phyloP scores from a whole-genome alignment of 2,329 filamentous ascomycete genomes.

The Penicillium brevicompactum region DNA sequence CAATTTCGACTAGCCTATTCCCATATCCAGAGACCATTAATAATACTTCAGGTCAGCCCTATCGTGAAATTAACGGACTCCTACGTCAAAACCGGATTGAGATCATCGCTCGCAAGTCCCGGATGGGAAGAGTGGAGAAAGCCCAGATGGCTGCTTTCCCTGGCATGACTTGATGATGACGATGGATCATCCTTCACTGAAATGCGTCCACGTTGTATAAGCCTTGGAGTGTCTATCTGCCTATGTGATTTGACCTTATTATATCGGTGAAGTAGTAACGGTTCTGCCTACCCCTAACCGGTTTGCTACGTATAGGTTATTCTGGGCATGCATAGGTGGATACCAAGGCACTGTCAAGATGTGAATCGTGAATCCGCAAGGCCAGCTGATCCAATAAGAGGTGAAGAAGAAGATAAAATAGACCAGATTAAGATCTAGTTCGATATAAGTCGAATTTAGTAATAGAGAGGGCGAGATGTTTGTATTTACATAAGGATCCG shows the following conservation, averaged over 20 bases:
- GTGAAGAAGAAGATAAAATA: background rate
- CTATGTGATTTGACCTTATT: background rate
- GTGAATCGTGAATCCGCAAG: background rate
- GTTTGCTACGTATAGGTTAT: background rate
- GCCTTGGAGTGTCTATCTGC: no score
- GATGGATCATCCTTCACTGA: background rate
- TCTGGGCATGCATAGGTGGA: background rate
- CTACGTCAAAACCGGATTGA: background rate
- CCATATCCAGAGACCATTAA: no score
- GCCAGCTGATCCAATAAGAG: background rate
- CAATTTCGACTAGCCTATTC: no score
- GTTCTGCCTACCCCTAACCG: background rate
- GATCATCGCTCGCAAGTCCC: background rate
- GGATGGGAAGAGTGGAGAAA: background rate
- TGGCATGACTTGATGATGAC: background rate
- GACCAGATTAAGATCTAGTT: background rate
- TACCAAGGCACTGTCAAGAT: background rate
- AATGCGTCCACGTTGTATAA: background rate
- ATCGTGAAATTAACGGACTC: background rate
- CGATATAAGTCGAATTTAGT: background rate
- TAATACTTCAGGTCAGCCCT: background rate
- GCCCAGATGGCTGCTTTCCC: background rate
- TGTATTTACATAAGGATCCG: slow-evolving; percentile 4
- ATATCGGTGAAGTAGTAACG: background rate
- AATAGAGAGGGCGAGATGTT: background rate